These are phyloP conservation scores for Galeopsis tetrahit DNA, from an alignment of 257 asterid species.

Conservation along the genomic window DNA sequence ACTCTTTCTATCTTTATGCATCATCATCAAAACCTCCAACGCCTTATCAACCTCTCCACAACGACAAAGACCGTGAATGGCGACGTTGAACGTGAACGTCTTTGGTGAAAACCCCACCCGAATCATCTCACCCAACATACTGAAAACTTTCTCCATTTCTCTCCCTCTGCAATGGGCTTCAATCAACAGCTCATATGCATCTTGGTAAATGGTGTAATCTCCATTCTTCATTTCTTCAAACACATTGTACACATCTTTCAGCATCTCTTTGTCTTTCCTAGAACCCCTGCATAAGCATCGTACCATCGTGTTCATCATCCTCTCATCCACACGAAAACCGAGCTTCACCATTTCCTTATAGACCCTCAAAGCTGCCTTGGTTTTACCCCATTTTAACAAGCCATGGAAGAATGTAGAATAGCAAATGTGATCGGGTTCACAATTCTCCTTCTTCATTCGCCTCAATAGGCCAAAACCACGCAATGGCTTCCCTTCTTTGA, in stretches of 20 bases:
- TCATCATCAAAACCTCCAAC: slow-evolving; percentile 37
- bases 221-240: slow-evolving; percentile 52
- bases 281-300: slow-evolving; percentile 70
- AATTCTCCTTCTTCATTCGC: slow-evolving; percentile 55
- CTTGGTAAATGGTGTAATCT: slow-evolving; percentile 35
- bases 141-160: slow-evolving; percentile 39
- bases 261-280: slow-evolving; percentile 45
- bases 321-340: slow-evolving; percentile 59
- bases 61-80: slow-evolving; percentile 47
- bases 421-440: slow-evolving; percentile 66
- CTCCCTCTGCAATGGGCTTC: slow-evolving; percentile 62
- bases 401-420: slow-evolving; percentile 77
- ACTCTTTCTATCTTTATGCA: slow-evolving; percentile 44
- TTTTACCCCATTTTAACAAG: slow-evolving; percentile 73
- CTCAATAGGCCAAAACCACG: slow-evolving; percentile 57
- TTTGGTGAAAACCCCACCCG: slow-evolving; percentile 55
- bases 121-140: slow-evolving; percentile 50
- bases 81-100: slow-evolving; percentile 56
- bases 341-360: slow-evolving; percentile 53
- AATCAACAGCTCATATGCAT: slow-evolving; percentile 53
- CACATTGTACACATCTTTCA: slow-evolving; percentile 47
- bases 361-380: slow-evolving; percentile 43
- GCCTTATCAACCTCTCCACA: slow-evolving; percentile 54
- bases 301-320: slow-evolving; percentile 75
- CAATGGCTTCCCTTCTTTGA: slow-evolving; percentile 76